phyloP scores from a whole-genome alignment of 306 rosid genomes.

The Biancaea sappan region DNA sequence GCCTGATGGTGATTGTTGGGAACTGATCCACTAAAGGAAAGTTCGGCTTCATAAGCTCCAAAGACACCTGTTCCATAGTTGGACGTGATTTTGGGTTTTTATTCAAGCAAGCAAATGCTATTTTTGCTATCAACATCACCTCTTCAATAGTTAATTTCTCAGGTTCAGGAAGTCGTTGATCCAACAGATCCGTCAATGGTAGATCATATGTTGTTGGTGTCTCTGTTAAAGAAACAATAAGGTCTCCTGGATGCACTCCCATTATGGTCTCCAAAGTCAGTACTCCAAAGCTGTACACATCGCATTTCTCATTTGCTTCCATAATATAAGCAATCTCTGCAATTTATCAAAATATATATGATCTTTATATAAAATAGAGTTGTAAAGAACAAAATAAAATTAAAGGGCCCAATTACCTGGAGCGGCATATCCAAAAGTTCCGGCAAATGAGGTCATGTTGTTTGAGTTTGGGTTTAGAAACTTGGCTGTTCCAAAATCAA shows the following conservation, averaged over 20 bases:
- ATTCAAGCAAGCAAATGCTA: slow-evolving; percentile 16
- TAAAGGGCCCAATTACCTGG: too few relatives aligned
- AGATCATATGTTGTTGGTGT: background rate
- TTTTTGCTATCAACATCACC: background rate
- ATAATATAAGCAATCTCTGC: slow-evolving; percentile 20
- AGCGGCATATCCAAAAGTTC: slow-evolving; percentile 35
- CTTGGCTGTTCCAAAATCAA: slow-evolving; percentile 31
- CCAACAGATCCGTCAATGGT: slow-evolving; percentile 6
- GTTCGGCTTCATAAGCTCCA: background rate
- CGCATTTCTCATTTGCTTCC: slow-evolving; percentile 26
- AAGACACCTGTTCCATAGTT: slow-evolving; percentile 17
- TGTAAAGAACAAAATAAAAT: too few relatives aligned
- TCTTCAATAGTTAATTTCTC: background rate
- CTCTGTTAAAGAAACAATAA: background rate
- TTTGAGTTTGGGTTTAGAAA: slow-evolving; percentile 18
- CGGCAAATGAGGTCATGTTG: slow-evolving; percentile 26
- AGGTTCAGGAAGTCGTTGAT: slow-evolving; percentile 24
- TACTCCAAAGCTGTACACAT: slow-evolving; percentile 30
- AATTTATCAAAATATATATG: too few relatives aligned
- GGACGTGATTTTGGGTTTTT: slow-evolving; percentile 6
- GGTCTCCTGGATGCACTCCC: slow-evolving; percentile 20
- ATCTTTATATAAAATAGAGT: too few relatives aligned
- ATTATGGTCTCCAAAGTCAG: slow-evolving; percentile 27
- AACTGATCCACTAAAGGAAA: background rate
- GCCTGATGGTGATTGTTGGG: background rate